Conservation (phyloP, 1,139 yeast genomes). For the Kodamaea fungicola region DNA sequence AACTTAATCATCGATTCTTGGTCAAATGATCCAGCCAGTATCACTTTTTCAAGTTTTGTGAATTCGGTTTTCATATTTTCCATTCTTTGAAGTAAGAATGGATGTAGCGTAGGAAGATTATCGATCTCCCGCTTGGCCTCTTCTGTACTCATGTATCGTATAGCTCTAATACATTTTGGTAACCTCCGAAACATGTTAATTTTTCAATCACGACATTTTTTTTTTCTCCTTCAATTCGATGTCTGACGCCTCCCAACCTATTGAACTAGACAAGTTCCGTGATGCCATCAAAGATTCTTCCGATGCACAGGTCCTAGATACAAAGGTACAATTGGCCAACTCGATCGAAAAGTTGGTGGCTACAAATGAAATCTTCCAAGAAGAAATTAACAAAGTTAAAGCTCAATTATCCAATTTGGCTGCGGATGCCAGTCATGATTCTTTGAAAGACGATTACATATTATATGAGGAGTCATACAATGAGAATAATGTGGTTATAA, state of each 20-base stretch:
- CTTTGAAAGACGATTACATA: constrained; percentile 20
- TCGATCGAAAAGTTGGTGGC: constrained; percentile 29
- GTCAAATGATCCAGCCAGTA: constrained; percentile 50
- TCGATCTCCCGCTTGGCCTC: constrained; percentile 7
- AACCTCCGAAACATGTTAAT: not conserved
- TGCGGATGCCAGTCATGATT: constrained; percentile 9
- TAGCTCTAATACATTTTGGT: not conserved
- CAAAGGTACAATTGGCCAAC: constrained; percentile 22
- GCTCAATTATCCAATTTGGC: constrained; percentile 9
- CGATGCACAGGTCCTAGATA: constrained; percentile 25
- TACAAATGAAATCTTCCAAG: constrained; percentile 27
- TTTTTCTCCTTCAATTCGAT: constrained; percentile 6
- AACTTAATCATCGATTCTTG: constrained; percentile 54
- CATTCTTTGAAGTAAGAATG: constrained; percentile 63
- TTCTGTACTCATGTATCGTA: constrained; percentile 5
- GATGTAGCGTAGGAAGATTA: constrained; percentile 40
- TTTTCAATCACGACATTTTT: not conserved
- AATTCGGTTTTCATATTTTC: constrained; percentile 50
- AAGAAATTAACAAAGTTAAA: constrained; percentile 22
- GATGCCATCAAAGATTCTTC: constrained; percentile 33
- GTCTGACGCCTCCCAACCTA: constrained; percentile 22
- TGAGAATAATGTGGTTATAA: constrained; percentile 33
- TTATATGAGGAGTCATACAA: constrained; percentile 29
- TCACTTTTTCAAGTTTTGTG: constrained; percentile 40
- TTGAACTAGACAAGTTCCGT: constrained; percentile 25